Evolutionary conservation across 306 rosid species (phyloP).

Genomic region (Vigna unguiculata): DNA sequence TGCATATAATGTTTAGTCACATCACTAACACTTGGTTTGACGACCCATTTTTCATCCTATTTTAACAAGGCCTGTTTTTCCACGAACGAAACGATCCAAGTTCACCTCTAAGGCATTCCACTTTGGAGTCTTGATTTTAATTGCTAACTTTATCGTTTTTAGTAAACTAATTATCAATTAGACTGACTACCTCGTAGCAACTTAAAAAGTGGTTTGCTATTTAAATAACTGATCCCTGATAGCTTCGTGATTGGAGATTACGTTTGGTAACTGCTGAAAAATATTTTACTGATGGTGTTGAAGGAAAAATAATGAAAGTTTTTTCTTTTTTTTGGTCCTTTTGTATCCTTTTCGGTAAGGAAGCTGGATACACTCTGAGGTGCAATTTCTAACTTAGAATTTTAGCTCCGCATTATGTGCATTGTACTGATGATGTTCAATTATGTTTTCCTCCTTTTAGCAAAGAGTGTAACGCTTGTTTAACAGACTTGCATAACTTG

Average conservation of each 20-base stretch:
- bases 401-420: not conserved
- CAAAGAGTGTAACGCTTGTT: conserved; percentile 21
- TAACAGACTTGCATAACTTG: conserved; percentile 22
- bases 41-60: not conserved
- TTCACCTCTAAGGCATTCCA: not conserved
- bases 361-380: not conserved
- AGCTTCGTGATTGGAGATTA: conserved; percentile 10
- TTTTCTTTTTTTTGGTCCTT: not conserved
- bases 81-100: not conserved
- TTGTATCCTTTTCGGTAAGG: not conserved
- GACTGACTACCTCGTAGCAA: conserved; percentile 21
- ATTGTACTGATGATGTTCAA: conserved; percentile 13
- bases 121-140: not conserved
- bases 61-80: conserved; percentile 7
- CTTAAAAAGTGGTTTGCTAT: no score
- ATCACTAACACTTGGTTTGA: not conserved
- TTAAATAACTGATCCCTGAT: not conserved
- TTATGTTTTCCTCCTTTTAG: not conserved
- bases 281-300: conserved; percentile 8
- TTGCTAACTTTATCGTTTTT: not conserved
- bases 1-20: conserved; percentile 6
- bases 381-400: not conserved
- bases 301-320: conserved; percentile 4
- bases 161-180: conserved; percentile 6
- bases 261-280: conserved; percentile 5